A percentile compares a stretch with the other conserved stretches of the same genome.
Conservation (phyloP, 2,329 filamentous ascomycete species). For the Chaetomium olivaceum region DNA sequence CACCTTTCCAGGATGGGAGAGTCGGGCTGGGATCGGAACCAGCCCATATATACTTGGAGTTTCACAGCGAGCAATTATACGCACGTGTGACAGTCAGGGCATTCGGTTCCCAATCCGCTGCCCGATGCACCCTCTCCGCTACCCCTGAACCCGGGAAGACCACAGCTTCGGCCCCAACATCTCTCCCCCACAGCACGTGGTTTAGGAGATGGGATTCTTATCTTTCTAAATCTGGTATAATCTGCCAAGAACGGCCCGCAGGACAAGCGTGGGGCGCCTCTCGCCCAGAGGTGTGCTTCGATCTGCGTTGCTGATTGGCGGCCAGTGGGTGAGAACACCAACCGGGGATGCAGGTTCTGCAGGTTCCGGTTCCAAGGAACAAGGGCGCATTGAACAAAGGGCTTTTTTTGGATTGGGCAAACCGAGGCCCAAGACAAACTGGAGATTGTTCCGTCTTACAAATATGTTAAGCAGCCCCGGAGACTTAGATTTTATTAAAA, state of each 20-base stretch:
- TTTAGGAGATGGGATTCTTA: neutral
- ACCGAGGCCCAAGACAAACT: neutral
- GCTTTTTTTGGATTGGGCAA: neutral
- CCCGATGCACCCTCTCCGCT: neutral
- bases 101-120: neutral
- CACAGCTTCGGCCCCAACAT: neutral
- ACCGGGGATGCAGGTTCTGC: neutral
- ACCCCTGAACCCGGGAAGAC: neutral
- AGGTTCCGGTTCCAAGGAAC: neutral
- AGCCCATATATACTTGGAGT: neutral
- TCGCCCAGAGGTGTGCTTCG: slow-evolving; percentile 1
- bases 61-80: neutral
- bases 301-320: neutral
- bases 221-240: neutral
- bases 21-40: neutral
- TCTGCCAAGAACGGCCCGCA: neutral
- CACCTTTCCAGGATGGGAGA: neutral
- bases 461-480: neutral
- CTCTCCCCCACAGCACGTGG: neutral
- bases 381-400: neutral
- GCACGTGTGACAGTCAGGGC: neutral
- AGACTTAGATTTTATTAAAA: neutral
- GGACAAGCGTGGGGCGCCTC: neutral
- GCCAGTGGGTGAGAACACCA: neutral
- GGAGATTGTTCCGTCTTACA: neutral